phyloP scores from a whole-genome alignment of 2,329 filamentous ascomycete species.

The Colletotrichum cordylinicola region DNA sequence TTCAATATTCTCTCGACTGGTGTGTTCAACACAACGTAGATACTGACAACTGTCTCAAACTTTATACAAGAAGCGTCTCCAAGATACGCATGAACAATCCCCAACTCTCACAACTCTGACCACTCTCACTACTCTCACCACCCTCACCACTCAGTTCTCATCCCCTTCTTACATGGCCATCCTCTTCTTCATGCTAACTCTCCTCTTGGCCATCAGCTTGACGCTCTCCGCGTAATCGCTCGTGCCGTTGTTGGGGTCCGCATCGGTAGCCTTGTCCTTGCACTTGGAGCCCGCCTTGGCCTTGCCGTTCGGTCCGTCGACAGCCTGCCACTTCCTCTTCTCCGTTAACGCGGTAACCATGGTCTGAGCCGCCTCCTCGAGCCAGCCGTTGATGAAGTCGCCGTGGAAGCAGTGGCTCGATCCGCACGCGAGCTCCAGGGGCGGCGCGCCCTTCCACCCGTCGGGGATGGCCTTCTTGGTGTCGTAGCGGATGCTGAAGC shows the following conservation, averaged over 20 bases:
- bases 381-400: constrained; percentile 52
- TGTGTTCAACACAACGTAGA: background rate
- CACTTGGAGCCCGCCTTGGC: constrained; percentile 27
- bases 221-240: constrained; percentile 37
- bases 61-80: background rate
- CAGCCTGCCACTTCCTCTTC: constrained; percentile 18
- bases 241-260: constrained; percentile 40
- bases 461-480: constrained; percentile 43
- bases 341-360: constrained; percentile 41
- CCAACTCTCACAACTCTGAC: background rate
- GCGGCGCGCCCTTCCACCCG: constrained; percentile 51
- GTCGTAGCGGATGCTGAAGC: constrained; percentile 52
- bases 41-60: background rate
- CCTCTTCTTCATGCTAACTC: background rate
- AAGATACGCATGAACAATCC: background rate
- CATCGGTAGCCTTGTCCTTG: constrained; percentile 36
- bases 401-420: constrained; percentile 45
- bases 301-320: constrained; percentile 38
- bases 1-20: background rate
- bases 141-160: background rate
- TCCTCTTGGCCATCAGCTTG: constrained; percentile 2
- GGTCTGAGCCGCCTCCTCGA: constrained; percentile 41
- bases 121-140: background rate
- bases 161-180: background rate
- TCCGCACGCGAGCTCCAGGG: constrained; percentile 48